Evolutionary conservation across 2,329 filamentous ascomycete species (phyloP).

Genomic region (Proliferodiscus dingleyae): DNA sequence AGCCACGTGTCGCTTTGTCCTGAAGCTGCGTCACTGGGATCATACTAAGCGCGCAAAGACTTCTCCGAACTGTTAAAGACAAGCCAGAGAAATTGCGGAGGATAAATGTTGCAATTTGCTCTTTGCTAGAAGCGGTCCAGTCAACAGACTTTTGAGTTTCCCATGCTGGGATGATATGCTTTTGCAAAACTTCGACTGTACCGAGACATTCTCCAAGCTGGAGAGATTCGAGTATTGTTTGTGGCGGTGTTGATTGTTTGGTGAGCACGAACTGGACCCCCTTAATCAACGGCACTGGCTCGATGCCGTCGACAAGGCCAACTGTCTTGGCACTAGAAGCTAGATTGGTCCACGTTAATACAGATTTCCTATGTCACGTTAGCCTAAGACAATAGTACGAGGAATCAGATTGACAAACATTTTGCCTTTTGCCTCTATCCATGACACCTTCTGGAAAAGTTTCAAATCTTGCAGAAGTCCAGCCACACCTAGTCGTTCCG

Average conservation of each 20-base stretch:
- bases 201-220: slow-evolving; percentile 9
- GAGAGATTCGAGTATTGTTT: slow-evolving; percentile 9
- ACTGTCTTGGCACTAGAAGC: slow-evolving; percentile 6
- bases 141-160: not conserved
- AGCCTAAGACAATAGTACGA: not conserved
- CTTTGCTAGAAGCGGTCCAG: slow-evolving; percentile 13
- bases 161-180: slow-evolving; percentile 23
- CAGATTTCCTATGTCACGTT: slow-evolving; percentile 4
- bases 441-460: slow-evolving; percentile 16
- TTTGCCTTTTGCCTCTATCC: slow-evolving; percentile 3
- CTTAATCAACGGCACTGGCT: slow-evolving; percentile 13
- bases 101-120: slow-evolving; percentile 15
- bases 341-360: slow-evolving; percentile 14
- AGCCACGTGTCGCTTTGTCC: slow-evolving; percentile 12
- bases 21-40: slow-evolving; percentile 16
- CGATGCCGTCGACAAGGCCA: slow-evolving; percentile 11
- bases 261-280: slow-evolving; percentile 18
- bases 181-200: slow-evolving; percentile 9
- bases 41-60: slow-evolving; percentile 18
- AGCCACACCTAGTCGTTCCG: not conserved
- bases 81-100: slow-evolving; percentile 14
- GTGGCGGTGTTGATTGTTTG: not conserved
- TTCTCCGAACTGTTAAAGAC: not conserved
- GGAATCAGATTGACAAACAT: slow-evolving; percentile 7
- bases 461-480: slow-evolving; percentile 5